These are phyloP conservation scores for Calonectria leucothoes DNA, from an alignment of 2,329 filamentous ascomycete genomes.

Conservation along the genomic window DNA sequence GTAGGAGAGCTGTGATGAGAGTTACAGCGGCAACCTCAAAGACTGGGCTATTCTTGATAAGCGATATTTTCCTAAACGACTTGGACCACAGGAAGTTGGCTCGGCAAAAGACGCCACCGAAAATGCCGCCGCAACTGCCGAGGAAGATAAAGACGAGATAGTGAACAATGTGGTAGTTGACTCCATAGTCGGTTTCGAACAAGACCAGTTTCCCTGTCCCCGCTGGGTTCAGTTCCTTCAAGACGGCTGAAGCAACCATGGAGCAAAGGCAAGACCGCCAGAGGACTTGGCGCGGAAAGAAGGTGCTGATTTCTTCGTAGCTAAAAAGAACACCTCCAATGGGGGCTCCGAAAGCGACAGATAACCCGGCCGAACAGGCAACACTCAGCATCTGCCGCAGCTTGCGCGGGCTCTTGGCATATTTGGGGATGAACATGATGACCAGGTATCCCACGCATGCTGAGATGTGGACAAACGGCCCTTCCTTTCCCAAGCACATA, in stretches of 20 bases:
- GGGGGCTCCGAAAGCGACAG: constrained; percentile 28
- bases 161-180: constrained; percentile 27
- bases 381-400: constrained; percentile 32
- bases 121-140: constrained; percentile 19
- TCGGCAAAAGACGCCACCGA: constrained; percentile 27
- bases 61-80: constrained; percentile 10
- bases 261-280: constrained; percentile 30
- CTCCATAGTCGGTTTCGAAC: constrained; percentile 32
- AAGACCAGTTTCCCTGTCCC: constrained; percentile 29
- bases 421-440: constrained; percentile 19
- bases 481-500: constrained; percentile 32
- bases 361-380: constrained; percentile 23
- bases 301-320: constrained; percentile 34
- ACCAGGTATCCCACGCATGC: constrained; percentile 29
- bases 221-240: constrained; percentile 26
- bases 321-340: constrained; percentile 31
- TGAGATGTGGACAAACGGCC: constrained; percentile 30
- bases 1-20: constrained; percentile 11
- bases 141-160: constrained; percentile 24
- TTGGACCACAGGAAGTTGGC: constrained; percentile 28
- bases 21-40: constrained; percentile 21
- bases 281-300: constrained; percentile 26
- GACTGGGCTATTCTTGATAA: constrained; percentile 26
- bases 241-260: constrained; percentile 21
- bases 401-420: constrained; percentile 17